Percentiles rank a stretch among this genome's conserved stretches.
Evolutionary conservation across 1,284 basidiomycete species (phyloP).

Genomic region (Thelephora terrestris): DNA sequence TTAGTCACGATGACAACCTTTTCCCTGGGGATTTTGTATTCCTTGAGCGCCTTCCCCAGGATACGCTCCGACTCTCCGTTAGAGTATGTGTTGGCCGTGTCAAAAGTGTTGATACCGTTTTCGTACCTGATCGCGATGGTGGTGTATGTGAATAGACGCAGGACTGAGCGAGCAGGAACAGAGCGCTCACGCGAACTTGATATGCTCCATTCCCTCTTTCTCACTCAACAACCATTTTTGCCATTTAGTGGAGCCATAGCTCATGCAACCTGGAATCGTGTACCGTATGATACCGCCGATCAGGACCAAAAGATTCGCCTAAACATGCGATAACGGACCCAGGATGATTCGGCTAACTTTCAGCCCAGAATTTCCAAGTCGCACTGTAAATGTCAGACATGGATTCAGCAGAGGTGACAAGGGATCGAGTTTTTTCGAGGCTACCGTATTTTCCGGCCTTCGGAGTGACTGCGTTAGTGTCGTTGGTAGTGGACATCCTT

Average conservation of each 20-base stretch:
- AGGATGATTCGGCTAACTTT: constrained; percentile 32
- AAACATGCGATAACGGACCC: constrained; percentile 3
- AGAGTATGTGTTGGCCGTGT: constrained; percentile 50
- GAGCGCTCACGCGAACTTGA: constrained; percentile 27
- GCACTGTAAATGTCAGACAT: constrained; percentile 18
- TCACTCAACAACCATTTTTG: constrained; percentile 28
- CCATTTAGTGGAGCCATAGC: constrained; percentile 25
- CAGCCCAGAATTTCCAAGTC: constrained; percentile 29
- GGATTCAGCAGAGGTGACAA: not conserved
- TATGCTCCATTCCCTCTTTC: constrained; percentile 24
- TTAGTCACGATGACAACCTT: constrained; percentile 39
- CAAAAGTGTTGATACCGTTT: constrained; percentile 39
- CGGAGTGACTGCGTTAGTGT: no score
- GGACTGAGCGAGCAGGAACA: constrained; percentile 31
- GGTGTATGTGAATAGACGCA: not conserved
- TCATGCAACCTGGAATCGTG: constrained; percentile 25
- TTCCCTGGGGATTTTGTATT: constrained; percentile 47
- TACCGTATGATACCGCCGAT: not conserved
- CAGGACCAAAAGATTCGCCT: not conserved
- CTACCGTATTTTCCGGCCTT: no score
- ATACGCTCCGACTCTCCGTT: constrained; percentile 37
- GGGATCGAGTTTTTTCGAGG: no score
- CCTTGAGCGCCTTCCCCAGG: constrained; percentile 43
- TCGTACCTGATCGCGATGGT: constrained; percentile 17
- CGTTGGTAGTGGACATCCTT: no score